Conservation (phyloP, 306 rosid genomes). For the Inga oerstediana region DNA sequence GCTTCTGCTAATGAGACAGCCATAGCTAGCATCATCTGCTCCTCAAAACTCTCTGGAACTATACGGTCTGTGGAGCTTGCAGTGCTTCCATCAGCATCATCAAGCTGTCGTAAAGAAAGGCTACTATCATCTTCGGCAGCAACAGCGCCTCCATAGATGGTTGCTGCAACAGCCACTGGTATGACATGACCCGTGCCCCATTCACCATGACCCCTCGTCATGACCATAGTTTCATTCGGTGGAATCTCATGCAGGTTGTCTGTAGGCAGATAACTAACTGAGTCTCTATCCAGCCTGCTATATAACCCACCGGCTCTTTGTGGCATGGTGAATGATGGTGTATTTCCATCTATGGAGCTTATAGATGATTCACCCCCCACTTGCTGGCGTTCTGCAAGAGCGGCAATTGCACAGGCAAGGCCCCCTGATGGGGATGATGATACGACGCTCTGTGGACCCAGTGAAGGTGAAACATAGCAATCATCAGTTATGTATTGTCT, state of each 20-base stretch:
- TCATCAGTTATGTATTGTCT: constrained; percentile 51
- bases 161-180: constrained; percentile 57
- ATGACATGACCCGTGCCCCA: constrained; percentile 64
- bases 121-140: constrained; percentile 45
- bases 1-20: constrained; percentile 95
- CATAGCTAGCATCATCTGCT: constrained; percentile 98
- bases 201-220: constrained; percentile 50
- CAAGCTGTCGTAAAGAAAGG: constrained; percentile 40
- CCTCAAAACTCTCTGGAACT: constrained; percentile 88
- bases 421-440: constrained; percentile 89
- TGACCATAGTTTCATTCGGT: constrained; percentile 41
- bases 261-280: constrained; percentile 52
- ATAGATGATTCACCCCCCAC: constrained; percentile 58
- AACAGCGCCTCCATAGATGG: constrained; percentile 63
- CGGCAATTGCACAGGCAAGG: constrained; percentile 96
- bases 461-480: constrained; percentile 47
- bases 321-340: constrained; percentile 46
- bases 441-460: constrained; percentile 54
- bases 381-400: constrained; percentile 98
- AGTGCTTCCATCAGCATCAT: constrained; percentile 54
- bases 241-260: constrained; percentile 49
- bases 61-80: constrained; percentile 54
- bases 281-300: constrained; percentile 56
- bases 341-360: constrained; percentile 49
- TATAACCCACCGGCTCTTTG: constrained; percentile 62